Conservation (phyloP, 2,329 filamentous ascomycete genomes). For the Ascochyta viciae-villosae region DNA sequence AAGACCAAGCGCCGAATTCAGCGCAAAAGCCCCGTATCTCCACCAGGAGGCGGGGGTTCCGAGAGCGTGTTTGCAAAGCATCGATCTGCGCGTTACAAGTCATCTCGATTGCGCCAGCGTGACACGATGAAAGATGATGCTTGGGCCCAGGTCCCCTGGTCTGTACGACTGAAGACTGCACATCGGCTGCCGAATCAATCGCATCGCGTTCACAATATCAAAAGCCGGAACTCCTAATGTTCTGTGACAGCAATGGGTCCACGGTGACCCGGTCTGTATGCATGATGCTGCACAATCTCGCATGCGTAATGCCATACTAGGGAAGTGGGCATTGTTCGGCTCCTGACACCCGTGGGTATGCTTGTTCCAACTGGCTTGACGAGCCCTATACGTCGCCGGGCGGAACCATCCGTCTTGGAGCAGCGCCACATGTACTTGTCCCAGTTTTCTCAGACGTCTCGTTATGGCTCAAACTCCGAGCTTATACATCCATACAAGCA, state of each 20-base stretch:
- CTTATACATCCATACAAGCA: background rate
- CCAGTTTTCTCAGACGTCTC: background rate
- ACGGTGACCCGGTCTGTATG: slow-evolving; percentile 2
- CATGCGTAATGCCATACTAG: background rate
- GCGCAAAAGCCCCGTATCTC: too few relatives aligned
- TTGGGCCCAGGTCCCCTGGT: background rate
- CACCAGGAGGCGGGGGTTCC: too few relatives aligned
- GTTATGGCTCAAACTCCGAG: too few relatives aligned
- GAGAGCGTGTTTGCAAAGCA: too few relatives aligned
- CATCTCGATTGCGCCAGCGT: background rate
- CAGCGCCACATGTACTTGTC: background rate
- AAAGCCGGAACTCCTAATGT: background rate
- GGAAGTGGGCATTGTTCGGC: background rate
- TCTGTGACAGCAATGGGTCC: slow-evolving; percentile 4
- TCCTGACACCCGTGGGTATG: background rate
- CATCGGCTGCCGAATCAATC: background rate
- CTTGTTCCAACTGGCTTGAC: background rate
- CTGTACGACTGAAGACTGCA: background rate
- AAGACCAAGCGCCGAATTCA: too few relatives aligned
- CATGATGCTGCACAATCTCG: background rate
- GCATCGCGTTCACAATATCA: background rate
- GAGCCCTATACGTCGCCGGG: background rate
- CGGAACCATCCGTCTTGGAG: background rate
- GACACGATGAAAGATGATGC: background rate
- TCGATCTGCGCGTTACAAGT: background rate